Base-by-base conservation (phyloP, 169 alveolate genomes). In the Plasmodium knowlesi region DNA sequence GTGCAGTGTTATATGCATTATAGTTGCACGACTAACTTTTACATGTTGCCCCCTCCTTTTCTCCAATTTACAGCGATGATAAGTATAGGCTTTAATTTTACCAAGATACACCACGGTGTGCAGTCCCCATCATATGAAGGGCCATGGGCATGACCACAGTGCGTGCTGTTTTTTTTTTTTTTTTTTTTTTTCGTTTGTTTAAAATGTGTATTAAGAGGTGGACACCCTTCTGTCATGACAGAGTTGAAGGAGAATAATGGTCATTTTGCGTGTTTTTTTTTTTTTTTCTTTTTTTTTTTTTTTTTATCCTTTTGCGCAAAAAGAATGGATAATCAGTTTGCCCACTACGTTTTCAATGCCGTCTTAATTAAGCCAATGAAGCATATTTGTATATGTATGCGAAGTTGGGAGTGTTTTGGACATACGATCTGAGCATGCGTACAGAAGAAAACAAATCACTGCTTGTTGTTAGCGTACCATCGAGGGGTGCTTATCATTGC, bases 31-130 rank as follows among this genome's bases (percentile, higher is more conserved):
- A 9, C 39, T 79, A 41, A 80, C 28, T 25, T 46, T 1, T 80
- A n/a, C 19, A 22, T 19, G 8, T 80, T 41, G 8, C 19, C 54
- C 53, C 46, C 73, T 14, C 53, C n/a, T 50, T 67, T 67, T 2
- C 37, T 67, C 16, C 76, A 73, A 46, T 85, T 85, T 41, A 28
- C 74, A 85, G 93, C 28, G 93, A 85, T 85, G 93, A 85, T 22
- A 53, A 73, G 39, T 85, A 85, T 85, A 85, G 93, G 54, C 93
- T 85, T 30, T 85, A 85, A 41, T 73, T 73, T 70, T 28, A 34
- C 39, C 41, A 71, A 71, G 53, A 4, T 14, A 61, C 30, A 22
- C 39, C 9, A 81, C 39, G 25, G n/a, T 34, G 5, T 81, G 10
- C 8, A 81, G 70, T 67, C 37, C 41, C 5, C 37, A 28, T 67